Percentiles rank a stretch among this genome's conserved stretches.
Evolutionary conservation across 2,329 filamentous ascomycete species (phyloP).

Genomic region (Fusarium pseudonygamai): DNA sequence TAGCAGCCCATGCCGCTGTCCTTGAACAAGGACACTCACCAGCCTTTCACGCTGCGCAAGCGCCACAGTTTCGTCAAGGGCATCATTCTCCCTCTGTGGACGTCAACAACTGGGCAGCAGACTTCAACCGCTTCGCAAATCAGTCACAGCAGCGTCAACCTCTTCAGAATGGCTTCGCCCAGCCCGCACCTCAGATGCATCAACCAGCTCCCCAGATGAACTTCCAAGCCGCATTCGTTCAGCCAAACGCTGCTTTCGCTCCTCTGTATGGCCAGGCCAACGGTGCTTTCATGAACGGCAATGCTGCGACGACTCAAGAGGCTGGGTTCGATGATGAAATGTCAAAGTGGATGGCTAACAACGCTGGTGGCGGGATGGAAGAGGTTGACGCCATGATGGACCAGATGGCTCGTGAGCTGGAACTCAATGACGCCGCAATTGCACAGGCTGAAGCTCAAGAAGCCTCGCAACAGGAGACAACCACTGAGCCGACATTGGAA

Average conservation of each 20-base stretch:
- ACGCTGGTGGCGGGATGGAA: conserved; percentile 48
- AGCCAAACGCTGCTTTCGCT: conserved; percentile 41
- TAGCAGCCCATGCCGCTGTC: conserved; percentile 49
- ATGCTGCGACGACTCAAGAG: conserved; percentile 38
- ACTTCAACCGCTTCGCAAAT: conserved; percentile 48
- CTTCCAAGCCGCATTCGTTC: conserved; percentile 47
- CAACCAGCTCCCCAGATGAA: conserved; percentile 38
- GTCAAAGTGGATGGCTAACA: conserved; percentile 52
- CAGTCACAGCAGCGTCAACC: conserved; percentile 41
- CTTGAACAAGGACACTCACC: conserved; percentile 42
- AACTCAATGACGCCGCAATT: conserved; percentile 48
- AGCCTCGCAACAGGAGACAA: conserved; percentile 8
- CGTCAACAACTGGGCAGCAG: conserved; percentile 49
- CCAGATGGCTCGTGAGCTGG: conserved; percentile 53
- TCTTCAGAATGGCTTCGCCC: conserved; percentile 31
- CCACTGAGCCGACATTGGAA: conserved; percentile 6
- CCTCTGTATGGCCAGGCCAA: conserved; percentile 45
- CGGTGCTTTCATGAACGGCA: conserved; percentile 39
- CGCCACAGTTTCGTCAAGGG: conserved; percentile 38
- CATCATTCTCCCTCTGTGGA: conserved; percentile 38
- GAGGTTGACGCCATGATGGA: conserved; percentile 56
- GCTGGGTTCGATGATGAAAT: conserved; percentile 55
- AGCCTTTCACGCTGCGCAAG: conserved; percentile 33
- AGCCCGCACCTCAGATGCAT: conserved; percentile 40
- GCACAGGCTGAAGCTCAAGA: conserved; percentile 31